These are phyloP conservation scores for Copromyces sp. DNA, from an alignment of 495 filamentous ascomycete species.

Conservation along the genomic window DNA sequence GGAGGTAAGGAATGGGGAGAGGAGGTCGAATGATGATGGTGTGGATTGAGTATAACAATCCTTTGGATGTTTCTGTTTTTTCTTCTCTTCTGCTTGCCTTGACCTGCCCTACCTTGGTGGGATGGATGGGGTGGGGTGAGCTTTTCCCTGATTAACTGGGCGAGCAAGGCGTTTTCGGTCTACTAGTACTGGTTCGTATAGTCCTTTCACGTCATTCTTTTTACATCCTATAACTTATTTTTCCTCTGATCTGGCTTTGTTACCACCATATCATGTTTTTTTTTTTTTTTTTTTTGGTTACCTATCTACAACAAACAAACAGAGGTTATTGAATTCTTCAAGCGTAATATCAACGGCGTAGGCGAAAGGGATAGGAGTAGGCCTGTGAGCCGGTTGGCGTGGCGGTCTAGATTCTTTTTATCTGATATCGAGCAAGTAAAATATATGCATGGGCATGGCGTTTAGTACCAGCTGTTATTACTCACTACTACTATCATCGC, in stretches of 20 bases:
- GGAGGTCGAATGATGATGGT: constrained; percentile 12
- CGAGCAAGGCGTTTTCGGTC: too few relatives aligned
- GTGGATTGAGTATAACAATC: constrained; percentile 11
- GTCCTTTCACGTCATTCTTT: neutral
- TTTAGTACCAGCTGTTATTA: neutral
- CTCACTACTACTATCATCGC: too few relatives aligned
- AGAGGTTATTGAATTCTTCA: neutral
- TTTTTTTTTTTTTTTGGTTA: neutral
- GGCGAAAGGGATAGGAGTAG: neutral
- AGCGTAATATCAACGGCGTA: neutral
- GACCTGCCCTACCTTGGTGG: too few relatives aligned
- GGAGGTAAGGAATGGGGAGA: neutral
- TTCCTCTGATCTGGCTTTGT: neutral
- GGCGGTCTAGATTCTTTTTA: neutral
- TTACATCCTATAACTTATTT: neutral
- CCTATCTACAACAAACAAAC: neutral
- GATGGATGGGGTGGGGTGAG: too few relatives aligned
- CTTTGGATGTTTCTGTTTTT: neutral
- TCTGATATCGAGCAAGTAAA: neutral
- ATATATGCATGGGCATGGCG: neutral
- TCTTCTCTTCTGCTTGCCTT: neutral
- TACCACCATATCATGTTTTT: neutral
- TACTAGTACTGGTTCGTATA: too few relatives aligned
- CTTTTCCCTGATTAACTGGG: too few relatives aligned
- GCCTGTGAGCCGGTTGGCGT: neutral